Percentiles rank a stretch among this genome's conserved stretches.
phyloP scores from a whole-genome alignment of 2,329 filamentous ascomycete genomes.

The Knufia petricola region DNA sequence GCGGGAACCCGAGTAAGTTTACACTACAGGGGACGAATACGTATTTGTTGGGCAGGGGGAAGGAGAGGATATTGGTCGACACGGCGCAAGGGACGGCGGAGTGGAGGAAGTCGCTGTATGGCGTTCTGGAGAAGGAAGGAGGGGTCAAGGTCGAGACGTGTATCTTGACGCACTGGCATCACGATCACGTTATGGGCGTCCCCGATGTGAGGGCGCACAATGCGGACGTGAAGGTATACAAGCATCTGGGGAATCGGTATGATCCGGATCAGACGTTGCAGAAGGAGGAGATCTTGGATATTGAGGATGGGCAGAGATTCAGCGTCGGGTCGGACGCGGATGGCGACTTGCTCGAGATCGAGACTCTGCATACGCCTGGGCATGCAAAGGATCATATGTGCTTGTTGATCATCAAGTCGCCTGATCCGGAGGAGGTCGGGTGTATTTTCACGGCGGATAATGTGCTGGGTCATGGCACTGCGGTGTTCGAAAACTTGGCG shows the following conservation, averaged over 20 bases:
- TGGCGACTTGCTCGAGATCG: constrained; percentile 48
- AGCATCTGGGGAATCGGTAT: constrained; percentile 29
- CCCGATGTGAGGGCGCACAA: constrained; percentile 55
- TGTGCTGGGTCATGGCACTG: constrained; percentile 75
- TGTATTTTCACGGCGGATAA: constrained; percentile 86
- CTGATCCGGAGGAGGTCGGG: constrained; percentile 49
- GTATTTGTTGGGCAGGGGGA: constrained; percentile 74
- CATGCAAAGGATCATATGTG: constrained; percentile 77
- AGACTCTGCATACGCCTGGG: constrained; percentile 59
- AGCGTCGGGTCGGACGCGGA: constrained; percentile 30
- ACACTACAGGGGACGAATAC: constrained; percentile 79
- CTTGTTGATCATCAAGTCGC: constrained; percentile 51
- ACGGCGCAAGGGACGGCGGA: constrained; percentile 71
- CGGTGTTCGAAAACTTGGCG: constrained; percentile 69
- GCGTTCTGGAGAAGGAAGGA: constrained; percentile 37
- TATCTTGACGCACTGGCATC: constrained; percentile 87
- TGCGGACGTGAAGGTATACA: constrained; percentile 43
- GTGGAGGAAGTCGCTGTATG: constrained; percentile 61
- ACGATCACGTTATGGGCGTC: constrained; percentile 73
- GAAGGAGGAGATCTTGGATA: constrained; percentile 45
- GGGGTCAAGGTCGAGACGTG: constrained; percentile 58
- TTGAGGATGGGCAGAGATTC: constrained; percentile 26
- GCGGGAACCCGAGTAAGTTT: constrained; percentile 81
- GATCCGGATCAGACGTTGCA: constrained; percentile 46
- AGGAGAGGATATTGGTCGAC: constrained; percentile 69